A percentile compares a stretch with the other conserved stretches of the same genome.
Evolutionary conservation across 768 basidiomycete species (phyloP).

Genomic region (Fibroporia radiculosa): DNA sequence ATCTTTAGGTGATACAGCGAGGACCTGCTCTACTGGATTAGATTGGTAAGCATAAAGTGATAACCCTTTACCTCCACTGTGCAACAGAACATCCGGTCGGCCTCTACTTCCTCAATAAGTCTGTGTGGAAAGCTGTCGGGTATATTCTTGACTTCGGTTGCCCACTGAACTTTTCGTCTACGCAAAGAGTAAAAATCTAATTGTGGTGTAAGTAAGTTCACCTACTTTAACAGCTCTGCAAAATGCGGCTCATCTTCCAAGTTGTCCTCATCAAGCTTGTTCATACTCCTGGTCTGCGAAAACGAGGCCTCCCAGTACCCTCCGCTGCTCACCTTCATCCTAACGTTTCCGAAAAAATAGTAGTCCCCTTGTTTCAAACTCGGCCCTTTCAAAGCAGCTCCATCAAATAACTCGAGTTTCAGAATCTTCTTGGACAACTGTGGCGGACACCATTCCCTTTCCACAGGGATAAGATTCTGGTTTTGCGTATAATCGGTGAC

Average conservation of each 20-base stretch:
- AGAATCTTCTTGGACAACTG: conserved; percentile 37
- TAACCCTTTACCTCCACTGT: conserved; percentile 44
- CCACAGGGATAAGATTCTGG: conserved; percentile 22
- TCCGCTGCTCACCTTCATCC: conserved; percentile 30
- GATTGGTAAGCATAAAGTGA: background rate
- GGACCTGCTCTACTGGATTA: conserved; percentile 30
- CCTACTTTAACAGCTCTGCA: conserved; percentile 46
- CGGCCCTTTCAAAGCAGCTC: conserved; percentile 32
- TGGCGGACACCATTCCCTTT: conserved; percentile 39
- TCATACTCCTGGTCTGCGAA: conserved; percentile 39
- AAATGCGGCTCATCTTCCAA: conserved; percentile 30
- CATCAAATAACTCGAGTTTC: conserved; percentile 55
- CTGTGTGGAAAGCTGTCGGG: conserved; percentile 32
- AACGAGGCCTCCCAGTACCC: conserved; percentile 50
- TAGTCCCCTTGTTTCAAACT: conserved; percentile 40
- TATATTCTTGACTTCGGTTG: conserved; percentile 18
- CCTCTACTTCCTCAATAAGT: conserved; percentile 40
- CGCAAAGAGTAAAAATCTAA: background rate
- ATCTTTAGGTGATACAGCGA: conserved; percentile 31
- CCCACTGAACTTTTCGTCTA: conserved; percentile 42
- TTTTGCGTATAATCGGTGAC: conserved; percentile 63
- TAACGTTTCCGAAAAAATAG: conserved; percentile 46
- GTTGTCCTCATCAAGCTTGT: conserved; percentile 33
- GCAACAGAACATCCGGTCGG: conserved; percentile 41
- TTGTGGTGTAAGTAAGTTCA: background rate